phyloP scores from a whole-genome alignment of 2,329 filamentous ascomycete genomes.

The Alternaria brassicicola region DNA sequence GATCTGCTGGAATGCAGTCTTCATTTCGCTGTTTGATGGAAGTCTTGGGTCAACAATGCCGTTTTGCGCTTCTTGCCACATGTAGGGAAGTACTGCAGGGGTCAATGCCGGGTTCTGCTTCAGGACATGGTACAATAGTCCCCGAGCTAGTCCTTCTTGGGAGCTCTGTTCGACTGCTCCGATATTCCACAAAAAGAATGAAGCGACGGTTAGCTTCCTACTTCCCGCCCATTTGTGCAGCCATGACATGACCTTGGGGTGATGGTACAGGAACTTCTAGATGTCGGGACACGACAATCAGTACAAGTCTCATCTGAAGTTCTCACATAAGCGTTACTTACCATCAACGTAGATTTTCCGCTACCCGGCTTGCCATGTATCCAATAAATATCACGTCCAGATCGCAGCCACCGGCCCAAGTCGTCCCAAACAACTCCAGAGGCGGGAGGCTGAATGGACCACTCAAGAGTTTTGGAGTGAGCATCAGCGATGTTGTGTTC shows the following conservation, averaged over 20 bases:
- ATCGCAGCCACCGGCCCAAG: neutral
- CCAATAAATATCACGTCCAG: neutral
- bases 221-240: neutral
- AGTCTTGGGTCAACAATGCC: neutral
- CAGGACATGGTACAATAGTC: neutral
- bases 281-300: neutral
- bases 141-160: neutral
- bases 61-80: conserved; percentile 2
- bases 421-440: neutral
- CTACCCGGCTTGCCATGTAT: conserved; percentile 1
- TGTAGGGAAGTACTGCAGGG: neutral
- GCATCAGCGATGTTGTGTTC: neutral
- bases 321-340: neutral
- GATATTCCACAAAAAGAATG: neutral
- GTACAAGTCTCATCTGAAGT: neutral
- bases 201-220: neutral
- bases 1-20: neutral
- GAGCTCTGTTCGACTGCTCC: neutral
- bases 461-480: neutral
- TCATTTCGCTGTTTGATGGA: neutral
- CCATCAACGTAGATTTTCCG: conserved; percentile 5
- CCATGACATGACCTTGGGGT: neutral
- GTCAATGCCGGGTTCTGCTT: neutral
- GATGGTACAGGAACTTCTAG: neutral
- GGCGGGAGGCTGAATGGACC: neutral